Base-by-base conservation (phyloP, 805 yeast genomes). In the Priceomyces melissophilus region DNA sequence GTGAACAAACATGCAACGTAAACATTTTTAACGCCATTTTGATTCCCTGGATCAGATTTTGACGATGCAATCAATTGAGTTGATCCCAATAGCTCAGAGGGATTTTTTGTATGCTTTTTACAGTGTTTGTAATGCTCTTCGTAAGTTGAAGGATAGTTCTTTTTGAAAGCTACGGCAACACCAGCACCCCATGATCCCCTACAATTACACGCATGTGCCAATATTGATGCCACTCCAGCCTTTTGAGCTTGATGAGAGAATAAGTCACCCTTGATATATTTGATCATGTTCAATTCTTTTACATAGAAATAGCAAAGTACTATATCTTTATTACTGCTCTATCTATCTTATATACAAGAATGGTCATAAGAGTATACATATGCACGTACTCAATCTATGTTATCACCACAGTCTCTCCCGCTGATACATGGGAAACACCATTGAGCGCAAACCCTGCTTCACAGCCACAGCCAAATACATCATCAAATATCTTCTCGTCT, bases 131-230 rank as follows among this genome's bases (percentile, higher is more conserved):
- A 48, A 51, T 87, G 85, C 3, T 52, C 47, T 34, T 56, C 48
- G 50, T 76, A 84, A 3, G 91, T 76, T 2, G 65, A 53, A 2
- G 87, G 89, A 57, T 72, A 87, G 35, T 65, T 58, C 12, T 50
- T 40, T 16, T 71, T 75, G 52, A 87, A 78, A 17, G 63, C 75
- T 3, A 67, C 68, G 0, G 95, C 95, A 2, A 87, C 76, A 0
- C 96, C 96, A 3, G 87, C 91, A 3, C 93, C 93, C 96, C 96
- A 87, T 1, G 69, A 53, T 0, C 95, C 96, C 17, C 70, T 67
- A 30, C 88, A 80, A 55, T 87, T 87, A 54, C 96, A 87, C 0
- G 95, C 80, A 56, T 87, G 96, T 1, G 84, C 84, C 3, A 87
- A 57, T 2, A 84, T 65, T 0, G 80, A 55, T 1, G 42, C 38